Conservation (phyloP, 139 green algal genomes). For the Nannochloris sp. region DNA sequence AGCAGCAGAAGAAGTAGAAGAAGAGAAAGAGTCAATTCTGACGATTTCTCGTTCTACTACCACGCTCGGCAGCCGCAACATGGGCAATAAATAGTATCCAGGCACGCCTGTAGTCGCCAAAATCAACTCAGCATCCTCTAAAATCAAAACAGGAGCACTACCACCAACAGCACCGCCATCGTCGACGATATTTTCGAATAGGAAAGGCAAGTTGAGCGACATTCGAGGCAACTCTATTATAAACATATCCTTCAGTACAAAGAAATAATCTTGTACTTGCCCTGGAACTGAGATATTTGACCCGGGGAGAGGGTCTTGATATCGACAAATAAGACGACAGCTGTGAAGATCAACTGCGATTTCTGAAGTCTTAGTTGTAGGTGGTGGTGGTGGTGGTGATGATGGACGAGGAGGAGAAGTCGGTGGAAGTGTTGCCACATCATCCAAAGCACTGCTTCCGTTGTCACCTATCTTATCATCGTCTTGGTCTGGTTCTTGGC, state of each 20-base stretch:
- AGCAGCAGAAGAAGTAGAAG: too few species aligned
- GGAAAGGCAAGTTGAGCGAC: slow-evolving; percentile 26
- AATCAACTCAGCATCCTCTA: neutral
- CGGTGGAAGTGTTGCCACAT: too few species aligned
- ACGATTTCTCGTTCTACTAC: neutral
- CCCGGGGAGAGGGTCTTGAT: neutral
- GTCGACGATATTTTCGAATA: slow-evolving; percentile 6
- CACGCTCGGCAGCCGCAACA: neutral
- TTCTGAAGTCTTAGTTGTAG: too few species aligned
- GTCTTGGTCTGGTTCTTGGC: too few species aligned
- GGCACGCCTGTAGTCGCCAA: neutral
- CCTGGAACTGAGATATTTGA: neutral
- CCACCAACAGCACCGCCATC: neutral
- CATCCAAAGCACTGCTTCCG: too few species aligned
- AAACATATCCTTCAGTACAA: slow-evolving; percentile 13
- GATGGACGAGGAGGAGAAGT: too few species aligned
- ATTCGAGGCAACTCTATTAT: slow-evolving; percentile 26
- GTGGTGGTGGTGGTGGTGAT: too few species aligned
- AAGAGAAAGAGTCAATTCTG: too few species aligned
- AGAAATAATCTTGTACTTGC: slow-evolving; percentile 8
- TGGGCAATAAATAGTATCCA: slow-evolving; percentile 1
- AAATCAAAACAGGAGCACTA: neutral
- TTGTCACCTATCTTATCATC: too few species aligned
- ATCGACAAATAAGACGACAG: too few species aligned
- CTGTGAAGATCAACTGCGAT: too few species aligned